These are phyloP conservation scores for Fraxinus greggii DNA, from an alignment of 305 asterid species.

Conservation along the genomic window DNA sequence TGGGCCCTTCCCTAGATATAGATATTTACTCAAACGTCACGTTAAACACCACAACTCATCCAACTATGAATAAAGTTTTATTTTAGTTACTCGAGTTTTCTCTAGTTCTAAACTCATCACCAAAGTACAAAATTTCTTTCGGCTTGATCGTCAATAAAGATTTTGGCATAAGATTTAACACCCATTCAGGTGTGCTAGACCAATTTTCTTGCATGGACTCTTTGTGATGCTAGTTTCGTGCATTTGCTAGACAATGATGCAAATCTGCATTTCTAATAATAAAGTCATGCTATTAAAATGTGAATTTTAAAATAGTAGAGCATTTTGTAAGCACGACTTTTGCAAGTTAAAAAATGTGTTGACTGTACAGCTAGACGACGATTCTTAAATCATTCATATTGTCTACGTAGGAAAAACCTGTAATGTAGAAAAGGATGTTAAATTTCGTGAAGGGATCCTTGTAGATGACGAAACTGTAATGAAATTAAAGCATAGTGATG, in stretches of 20 bases:
- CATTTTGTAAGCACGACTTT: background rate
- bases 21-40: background rate
- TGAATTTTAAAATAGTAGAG: too few relatives aligned
- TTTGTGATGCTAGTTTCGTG: background rate
- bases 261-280: too few relatives aligned
- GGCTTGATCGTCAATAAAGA: background rate
- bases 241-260: background rate
- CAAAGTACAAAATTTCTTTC: background rate
- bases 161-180: background rate
- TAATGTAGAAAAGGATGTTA: background rate
- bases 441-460: background rate
- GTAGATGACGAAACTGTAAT: background rate
- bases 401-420: background rate
- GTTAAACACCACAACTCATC: background rate
- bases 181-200: background rate
- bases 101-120: background rate
- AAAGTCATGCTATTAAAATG: too few relatives aligned
- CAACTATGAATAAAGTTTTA: background rate
- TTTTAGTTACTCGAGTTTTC: background rate
- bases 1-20: too few relatives aligned
- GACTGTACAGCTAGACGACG: background rate
- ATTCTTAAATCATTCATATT: too few relatives aligned
- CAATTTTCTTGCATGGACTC: background rate
- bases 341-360: too few relatives aligned
- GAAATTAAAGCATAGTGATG: background rate